Evolutionary conservation across 2,329 filamentous ascomycete species (phyloP).

Genomic region (Coniella lustricola): DNA sequence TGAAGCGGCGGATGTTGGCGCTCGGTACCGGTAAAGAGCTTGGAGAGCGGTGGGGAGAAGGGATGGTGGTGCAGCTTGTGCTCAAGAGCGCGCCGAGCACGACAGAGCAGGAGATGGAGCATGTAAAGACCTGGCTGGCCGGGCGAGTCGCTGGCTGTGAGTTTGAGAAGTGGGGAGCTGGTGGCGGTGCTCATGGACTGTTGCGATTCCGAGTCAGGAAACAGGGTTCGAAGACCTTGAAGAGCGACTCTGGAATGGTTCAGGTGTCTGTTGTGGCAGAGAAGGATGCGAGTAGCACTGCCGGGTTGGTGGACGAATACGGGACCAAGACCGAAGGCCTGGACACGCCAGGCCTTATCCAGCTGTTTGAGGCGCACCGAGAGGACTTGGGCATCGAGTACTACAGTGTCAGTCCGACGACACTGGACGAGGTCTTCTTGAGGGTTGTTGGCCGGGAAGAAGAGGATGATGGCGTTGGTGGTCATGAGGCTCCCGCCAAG

Average conservation of each 20-base stretch:
- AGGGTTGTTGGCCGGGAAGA: slow-evolving; percentile 78
- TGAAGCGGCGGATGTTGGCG: slow-evolving; percentile 79
- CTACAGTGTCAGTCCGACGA: slow-evolving; percentile 81
- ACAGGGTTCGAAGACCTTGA: slow-evolving; percentile 16
- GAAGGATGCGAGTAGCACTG: background rate
- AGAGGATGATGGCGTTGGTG: slow-evolving; percentile 44
- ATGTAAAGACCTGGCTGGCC: slow-evolving; percentile 59
- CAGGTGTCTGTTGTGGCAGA: background rate
- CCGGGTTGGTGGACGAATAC: background rate
- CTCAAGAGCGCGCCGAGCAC: slow-evolving; percentile 69
- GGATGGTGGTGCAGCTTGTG: slow-evolving; percentile 76
- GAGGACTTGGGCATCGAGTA: slow-evolving; percentile 67
- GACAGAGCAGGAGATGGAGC: slow-evolving; percentile 57
- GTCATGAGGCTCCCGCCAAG: slow-evolving; percentile 22
- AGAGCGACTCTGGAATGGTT: background rate
- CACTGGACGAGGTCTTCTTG: slow-evolving; percentile 85
- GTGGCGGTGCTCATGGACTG: slow-evolving; percentile 9
- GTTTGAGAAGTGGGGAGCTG: slow-evolving; percentile 41
- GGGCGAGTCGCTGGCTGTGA: slow-evolving; percentile 54
- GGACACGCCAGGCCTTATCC: slow-evolving; percentile 13
- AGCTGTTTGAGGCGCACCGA: slow-evolving; percentile 62
- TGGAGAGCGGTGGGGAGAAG: slow-evolving; percentile 67
- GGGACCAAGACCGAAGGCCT: background rate
- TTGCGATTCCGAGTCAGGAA: slow-evolving; percentile 11
- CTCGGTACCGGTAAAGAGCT: slow-evolving; percentile 69